Percentiles rank a stretch among this genome's conserved stretches.
phyloP scores from a whole-genome alignment of 345 rosid species.

The Punica granatum region DNA sequence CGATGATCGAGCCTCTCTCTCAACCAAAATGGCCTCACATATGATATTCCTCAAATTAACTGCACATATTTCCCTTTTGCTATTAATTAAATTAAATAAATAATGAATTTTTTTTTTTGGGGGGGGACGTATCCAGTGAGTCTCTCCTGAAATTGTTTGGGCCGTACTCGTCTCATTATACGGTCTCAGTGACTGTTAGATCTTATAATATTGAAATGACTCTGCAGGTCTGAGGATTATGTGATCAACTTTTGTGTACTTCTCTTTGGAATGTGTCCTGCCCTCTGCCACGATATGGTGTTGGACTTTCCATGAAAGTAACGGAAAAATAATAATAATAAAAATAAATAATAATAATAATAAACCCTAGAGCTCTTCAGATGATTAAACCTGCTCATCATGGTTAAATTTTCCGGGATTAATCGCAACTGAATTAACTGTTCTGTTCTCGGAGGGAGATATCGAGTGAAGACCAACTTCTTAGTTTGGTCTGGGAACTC shows the following conservation, averaged over 20 bases:
- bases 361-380: background rate
- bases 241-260: conserved; percentile 1
- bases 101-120: background rate
- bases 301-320: background rate
- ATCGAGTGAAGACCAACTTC: background rate
- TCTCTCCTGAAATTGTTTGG: background rate
- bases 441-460: background rate
- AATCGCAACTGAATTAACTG: background rate
- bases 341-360: too few species aligned
- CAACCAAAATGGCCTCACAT: background rate
- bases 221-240: background rate
- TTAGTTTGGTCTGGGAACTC: background rate
- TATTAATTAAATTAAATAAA: background rate
- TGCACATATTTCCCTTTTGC: background rate
- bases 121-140: too few species aligned
- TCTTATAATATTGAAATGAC: background rate
- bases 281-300: background rate
- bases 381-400: background rate
- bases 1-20: conserved; percentile 1
- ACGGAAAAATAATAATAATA: too few species aligned
- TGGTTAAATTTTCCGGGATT: background rate
- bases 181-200: background rate
- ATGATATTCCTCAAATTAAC: background rate
- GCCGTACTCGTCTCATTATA: background rate
- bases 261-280: background rate